Evolutionary conservation across 208 protist species (phyloP).

Genomic region (Acanthamoeba lenticulata): DNA sequence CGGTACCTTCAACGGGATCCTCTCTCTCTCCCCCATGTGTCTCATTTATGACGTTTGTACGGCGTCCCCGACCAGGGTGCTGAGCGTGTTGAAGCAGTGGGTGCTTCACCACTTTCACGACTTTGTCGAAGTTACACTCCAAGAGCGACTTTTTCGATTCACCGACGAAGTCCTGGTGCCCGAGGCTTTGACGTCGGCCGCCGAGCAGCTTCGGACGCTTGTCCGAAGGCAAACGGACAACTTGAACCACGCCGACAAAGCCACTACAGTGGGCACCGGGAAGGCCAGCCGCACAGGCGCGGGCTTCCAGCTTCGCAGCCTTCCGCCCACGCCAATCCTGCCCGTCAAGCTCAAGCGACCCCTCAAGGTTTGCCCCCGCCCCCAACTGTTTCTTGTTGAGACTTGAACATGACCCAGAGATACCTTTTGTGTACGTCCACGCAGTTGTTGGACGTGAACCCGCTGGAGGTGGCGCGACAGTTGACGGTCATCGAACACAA

Average conservation of each 20-base stretch:
- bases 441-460: constrained; percentile 1
- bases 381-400: background rate
- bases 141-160: background rate
- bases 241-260: background rate
- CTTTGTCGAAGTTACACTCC: background rate
- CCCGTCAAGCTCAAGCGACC: background rate
- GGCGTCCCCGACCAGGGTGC: background rate
- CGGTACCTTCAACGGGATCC: background rate
- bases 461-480: constrained; percentile 68
- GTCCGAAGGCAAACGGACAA: background rate
- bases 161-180: constrained; percentile 15
- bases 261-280: background rate
- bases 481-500: constrained; percentile 69
- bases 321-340: background rate
- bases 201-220: background rate
- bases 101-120: background rate
- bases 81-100: constrained; percentile 41
- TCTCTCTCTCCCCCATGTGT: background rate
- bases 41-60: too few species aligned
- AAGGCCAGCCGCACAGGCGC: background rate
- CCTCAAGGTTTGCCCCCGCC: background rate
- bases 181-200: background rate
- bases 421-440: background rate
- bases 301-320: background rate
- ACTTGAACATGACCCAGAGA: background rate